These are phyloP conservation scores for Scytalidium lignicola DNA, from an alignment of 2,329 filamentous ascomycete species.

Conservation along the genomic window DNA sequence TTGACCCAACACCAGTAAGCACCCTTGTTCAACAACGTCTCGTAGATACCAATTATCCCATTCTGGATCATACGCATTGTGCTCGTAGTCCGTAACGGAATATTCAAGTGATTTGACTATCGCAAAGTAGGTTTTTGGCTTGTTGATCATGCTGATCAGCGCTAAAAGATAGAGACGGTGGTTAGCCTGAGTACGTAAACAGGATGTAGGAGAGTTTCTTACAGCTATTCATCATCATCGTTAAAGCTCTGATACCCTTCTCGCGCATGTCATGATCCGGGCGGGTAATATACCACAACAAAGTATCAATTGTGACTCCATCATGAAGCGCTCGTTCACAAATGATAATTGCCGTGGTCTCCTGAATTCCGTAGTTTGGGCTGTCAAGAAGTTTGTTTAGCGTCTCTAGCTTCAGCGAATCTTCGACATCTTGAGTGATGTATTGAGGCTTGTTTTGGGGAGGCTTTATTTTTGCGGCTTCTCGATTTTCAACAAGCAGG, in stretches of 20 bases:
- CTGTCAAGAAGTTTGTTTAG: conserved; percentile 63
- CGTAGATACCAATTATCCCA: conserved; percentile 61
- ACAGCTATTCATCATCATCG: conserved; percentile 48
- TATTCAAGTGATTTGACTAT: conserved; percentile 57
- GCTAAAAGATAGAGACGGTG: conserved; percentile 21
- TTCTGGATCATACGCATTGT: conserved; percentile 47
- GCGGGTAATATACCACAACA: conserved; percentile 55
- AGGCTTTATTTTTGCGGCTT: conserved; percentile 62
- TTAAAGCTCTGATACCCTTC: conserved; percentile 50
- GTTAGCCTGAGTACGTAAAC: neutral
- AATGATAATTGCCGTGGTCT: conserved; percentile 58
- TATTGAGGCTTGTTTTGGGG: conserved; percentile 63
- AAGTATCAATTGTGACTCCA: conserved; percentile 38
- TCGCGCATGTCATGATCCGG: conserved; percentile 55
- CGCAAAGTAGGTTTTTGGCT: conserved; percentile 34
- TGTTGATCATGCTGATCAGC: conserved; percentile 19
- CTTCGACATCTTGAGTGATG: conserved; percentile 71
- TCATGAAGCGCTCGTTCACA: conserved; percentile 57
- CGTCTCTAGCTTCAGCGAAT: conserved; percentile 61
- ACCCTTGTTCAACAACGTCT: conserved; percentile 56
- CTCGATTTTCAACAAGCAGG: conserved; percentile 54
- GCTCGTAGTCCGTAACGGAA: conserved; percentile 44
- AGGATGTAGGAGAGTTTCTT: conserved; percentile 10
- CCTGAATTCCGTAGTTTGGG: conserved; percentile 67
- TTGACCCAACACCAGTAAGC: conserved; percentile 51